A percentile compares a stretch with the other conserved stretches of the same genome.
Evolutionary conservation across 139 green algal species (phyloP).

Genomic region (Auxenochlorella protothecoides): DNA sequence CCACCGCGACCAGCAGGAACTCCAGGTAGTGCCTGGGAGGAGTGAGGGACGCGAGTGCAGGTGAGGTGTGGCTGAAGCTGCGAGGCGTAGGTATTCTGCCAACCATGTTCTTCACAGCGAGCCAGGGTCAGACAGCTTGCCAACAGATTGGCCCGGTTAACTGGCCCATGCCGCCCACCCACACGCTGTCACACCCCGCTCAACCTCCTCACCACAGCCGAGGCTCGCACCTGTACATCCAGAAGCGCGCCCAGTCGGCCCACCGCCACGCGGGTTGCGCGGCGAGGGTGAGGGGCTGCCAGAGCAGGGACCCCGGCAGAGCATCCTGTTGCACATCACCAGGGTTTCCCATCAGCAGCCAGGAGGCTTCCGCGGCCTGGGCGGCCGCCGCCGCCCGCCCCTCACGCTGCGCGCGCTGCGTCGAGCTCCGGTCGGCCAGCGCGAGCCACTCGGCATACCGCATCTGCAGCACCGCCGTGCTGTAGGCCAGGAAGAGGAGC

Average conservation of each 20-base stretch:
- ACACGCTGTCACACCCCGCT: too few relatives aligned
- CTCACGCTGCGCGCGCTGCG: not conserved
- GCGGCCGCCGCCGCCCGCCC: too few relatives aligned
- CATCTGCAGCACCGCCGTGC: constrained; percentile 29
- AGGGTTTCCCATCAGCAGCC: not conserved
- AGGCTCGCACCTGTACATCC: constrained; percentile 23
- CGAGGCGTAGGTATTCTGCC: too few relatives aligned
- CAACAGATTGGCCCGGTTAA: too few relatives aligned
- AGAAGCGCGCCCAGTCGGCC: constrained; percentile 40
- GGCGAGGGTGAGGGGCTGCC: not conserved
- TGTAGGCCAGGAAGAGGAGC: constrained; percentile 33
- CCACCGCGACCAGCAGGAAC: constrained; percentile 35
- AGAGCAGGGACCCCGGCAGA: not conserved
- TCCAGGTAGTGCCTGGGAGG: constrained; percentile 37
- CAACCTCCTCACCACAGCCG: not conserved
- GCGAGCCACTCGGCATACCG: not conserved
- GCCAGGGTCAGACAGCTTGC: too few relatives aligned
- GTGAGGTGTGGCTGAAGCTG: too few relatives aligned
- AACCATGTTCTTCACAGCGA: too few relatives aligned
- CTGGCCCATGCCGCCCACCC: too few relatives aligned
- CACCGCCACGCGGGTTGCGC: constrained; percentile 25
- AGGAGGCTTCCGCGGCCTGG: not conserved
- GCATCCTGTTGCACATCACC: not conserved
- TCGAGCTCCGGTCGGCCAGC: not conserved
- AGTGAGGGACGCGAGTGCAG: not conserved